Conservation (phyloP, 2,329 filamentous ascomycete species). For the Magnaporthiopsis rhizophila region DNA sequence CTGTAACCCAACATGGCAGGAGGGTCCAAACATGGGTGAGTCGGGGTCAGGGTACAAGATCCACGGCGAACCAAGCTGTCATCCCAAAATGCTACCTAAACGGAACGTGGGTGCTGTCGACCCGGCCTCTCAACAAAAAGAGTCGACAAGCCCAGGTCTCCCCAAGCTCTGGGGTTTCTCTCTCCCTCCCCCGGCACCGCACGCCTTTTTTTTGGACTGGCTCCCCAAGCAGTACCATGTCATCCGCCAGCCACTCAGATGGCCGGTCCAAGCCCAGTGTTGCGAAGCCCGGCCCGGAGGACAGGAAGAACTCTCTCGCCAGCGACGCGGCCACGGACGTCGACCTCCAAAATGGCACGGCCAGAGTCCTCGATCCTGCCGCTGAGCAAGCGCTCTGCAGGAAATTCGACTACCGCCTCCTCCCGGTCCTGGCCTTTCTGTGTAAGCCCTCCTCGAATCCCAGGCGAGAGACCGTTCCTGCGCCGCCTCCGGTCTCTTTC, state of each 20-base stretch:
- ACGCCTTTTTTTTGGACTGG: too few relatives aligned
- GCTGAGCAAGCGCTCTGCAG: conserved; percentile 11
- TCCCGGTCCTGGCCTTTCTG: conserved; percentile 33
- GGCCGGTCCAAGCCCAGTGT: background rate
- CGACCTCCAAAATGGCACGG: conserved; percentile 3
- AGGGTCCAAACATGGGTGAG: background rate
- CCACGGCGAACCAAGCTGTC: background rate
- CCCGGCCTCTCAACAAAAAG: background rate
- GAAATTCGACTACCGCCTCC: conserved; percentile 33
- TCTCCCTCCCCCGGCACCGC: too few relatives aligned
- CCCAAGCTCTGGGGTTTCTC: background rate
- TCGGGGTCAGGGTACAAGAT: background rate
- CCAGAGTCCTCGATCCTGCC: conserved; percentile 8
- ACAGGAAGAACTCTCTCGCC: background rate
- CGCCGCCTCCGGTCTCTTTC: conserved; percentile 1
- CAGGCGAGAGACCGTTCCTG: conserved; percentile 27
- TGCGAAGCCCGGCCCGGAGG: background rate
- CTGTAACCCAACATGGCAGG: background rate
- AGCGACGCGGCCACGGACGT: conserved; percentile 3
- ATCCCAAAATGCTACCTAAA: background rate
- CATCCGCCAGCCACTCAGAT: background rate
- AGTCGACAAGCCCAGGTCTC: background rate
- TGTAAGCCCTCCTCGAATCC: conserved; percentile 7
- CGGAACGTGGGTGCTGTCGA: too few relatives aligned
- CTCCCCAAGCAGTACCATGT: background rate